Evolutionary conservation across 1,284 basidiomycete species (phyloP).

Genomic region (Ganoderma sinense): DNA sequence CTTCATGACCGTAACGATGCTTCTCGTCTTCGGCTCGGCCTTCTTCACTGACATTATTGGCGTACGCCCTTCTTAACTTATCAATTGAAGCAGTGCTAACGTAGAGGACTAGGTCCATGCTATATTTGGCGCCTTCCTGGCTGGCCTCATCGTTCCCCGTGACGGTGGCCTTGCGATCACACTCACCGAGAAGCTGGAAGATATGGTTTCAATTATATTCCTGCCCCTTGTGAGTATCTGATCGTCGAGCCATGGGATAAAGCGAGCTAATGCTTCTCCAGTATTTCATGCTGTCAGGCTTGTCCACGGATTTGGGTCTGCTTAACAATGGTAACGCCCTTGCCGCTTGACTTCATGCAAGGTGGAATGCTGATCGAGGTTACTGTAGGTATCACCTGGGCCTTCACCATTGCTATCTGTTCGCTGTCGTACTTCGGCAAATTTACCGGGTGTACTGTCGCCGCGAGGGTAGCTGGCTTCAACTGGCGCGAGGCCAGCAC

Average conservation of each 20-base stretch:
- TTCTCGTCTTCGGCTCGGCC: conserved; percentile 69
- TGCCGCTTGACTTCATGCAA: not conserved
- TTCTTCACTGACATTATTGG: conserved; percentile 88
- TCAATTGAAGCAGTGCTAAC: conserved; percentile 1
- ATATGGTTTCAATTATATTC: conserved; percentile 66
- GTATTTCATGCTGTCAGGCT: conserved; percentile 72
- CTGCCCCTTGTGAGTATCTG: conserved; percentile 61
- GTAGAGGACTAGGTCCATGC: conserved; percentile 63
- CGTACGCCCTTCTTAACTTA: conserved; percentile 38
- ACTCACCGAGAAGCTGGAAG: conserved; percentile 73
- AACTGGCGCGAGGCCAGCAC: conserved; percentile 66
- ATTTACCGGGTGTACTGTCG: conserved; percentile 62
- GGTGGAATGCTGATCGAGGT: conserved; percentile 1
- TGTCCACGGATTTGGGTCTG: conserved; percentile 73
- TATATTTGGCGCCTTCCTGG: conserved; percentile 82
- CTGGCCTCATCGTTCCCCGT: conserved; percentile 71
- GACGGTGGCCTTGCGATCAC: conserved; percentile 68
- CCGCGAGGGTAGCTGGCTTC: conserved; percentile 62
- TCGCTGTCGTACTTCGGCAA: conserved; percentile 65
- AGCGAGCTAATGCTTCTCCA: conserved; percentile 21
- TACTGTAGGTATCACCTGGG: conserved; percentile 61
- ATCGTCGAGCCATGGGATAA: conserved; percentile 13
- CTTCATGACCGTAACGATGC: conserved; percentile 71
- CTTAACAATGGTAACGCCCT: conserved; percentile 49
- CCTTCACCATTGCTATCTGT: conserved; percentile 61